These are phyloP conservation scores for Globisporangium paroecandrum DNA, from an alignment of 352 stramenopile genomes.

Conservation along the genomic window DNA sequence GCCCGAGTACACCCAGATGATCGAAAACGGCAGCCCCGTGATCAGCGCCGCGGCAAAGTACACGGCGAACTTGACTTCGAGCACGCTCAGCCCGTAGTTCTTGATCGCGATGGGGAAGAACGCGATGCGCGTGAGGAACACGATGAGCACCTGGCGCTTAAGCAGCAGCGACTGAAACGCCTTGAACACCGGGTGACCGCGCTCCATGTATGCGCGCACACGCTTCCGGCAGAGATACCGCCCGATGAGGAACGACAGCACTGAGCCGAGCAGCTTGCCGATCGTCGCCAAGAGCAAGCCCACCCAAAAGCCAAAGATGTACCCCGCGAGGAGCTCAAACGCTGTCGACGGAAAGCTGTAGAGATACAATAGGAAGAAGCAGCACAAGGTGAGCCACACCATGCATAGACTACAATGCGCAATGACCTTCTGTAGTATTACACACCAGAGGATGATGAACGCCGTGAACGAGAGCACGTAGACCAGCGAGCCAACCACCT, in stretches of 20 bases:
- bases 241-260: slow-evolving; percentile 67
- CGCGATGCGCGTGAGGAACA: slow-evolving; percentile 74
- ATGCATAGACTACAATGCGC: neutral
- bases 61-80: slow-evolving; percentile 65
- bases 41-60: slow-evolving; percentile 65
- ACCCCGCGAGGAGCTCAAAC: slow-evolving; percentile 74
- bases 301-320: slow-evolving; percentile 78
- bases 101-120: slow-evolving; percentile 86
- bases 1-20: slow-evolving; percentile 78
- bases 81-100: slow-evolving; percentile 81
- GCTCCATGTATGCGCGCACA: slow-evolving; percentile 68
- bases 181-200: slow-evolving; percentile 63
- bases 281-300: slow-evolving; percentile 53
- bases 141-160: slow-evolving; percentile 64
- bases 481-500: slow-evolving; percentile 15
- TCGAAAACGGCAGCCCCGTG: slow-evolving; percentile 64
- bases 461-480: slow-evolving; percentile 20
- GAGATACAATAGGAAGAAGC: slow-evolving; percentile 6
- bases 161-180: slow-evolving; percentile 61
- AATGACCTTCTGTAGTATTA: neutral
- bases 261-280: slow-evolving; percentile 66
- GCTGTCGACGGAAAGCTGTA: slow-evolving; percentile 69
- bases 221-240: slow-evolving; percentile 58
- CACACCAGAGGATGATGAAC: slow-evolving; percentile 25
- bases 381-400: neutral